Evolutionary conservation across 352 stramenopile genomes (phyloP), one percentile per base, ranked within the genome.

Genomic region (Globisporangium mamillatum): DNA sequence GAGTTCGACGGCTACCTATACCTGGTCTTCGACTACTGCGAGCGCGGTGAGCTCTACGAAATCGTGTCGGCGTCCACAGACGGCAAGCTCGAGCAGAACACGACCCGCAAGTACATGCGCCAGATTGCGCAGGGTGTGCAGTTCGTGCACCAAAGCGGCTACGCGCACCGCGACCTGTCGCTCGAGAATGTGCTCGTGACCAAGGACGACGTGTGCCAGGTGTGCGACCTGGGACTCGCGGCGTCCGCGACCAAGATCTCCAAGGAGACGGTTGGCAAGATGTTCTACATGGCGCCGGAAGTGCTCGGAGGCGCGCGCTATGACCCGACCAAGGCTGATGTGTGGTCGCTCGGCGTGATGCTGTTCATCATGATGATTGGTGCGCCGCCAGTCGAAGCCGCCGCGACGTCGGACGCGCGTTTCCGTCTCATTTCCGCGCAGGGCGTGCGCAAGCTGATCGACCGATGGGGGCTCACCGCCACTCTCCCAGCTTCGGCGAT

Each of bases 341-440:
- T 95, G 50, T 95, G 88, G 88, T 95, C 88, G 62, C 80, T 95
- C 36, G 88, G 88, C 63, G 82, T 95, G 38, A 92, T 95, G 81
- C 70, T 95, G 9, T 95, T 95, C 67, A 90, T 93, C 72, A 90
- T 95, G 79, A 74, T 93, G 24, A 76, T 89, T 20, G 81, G 81
- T 32, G 83, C 82, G 27, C 82, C 85, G 22, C 85, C 82, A 16
- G 82, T 92, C 16, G 83, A 90, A 73, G 79, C 77, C 14, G 81
- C 84, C n/a, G 77, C 80, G 44, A 74, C 68, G 27, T 74, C 71
- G 18, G 81, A 91, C 64, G 79, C 83, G n/a, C 75, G 81, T 52
- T 91, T 90, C 65, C 76, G 84, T 22, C 75, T 92, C 46, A 90
- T 91, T 56, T 73, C 70, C 16, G 77, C 71, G 54, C 81, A 89